Base-by-base conservation (phyloP, 208 protist genomes). In the Crithidia sp. region DNA sequence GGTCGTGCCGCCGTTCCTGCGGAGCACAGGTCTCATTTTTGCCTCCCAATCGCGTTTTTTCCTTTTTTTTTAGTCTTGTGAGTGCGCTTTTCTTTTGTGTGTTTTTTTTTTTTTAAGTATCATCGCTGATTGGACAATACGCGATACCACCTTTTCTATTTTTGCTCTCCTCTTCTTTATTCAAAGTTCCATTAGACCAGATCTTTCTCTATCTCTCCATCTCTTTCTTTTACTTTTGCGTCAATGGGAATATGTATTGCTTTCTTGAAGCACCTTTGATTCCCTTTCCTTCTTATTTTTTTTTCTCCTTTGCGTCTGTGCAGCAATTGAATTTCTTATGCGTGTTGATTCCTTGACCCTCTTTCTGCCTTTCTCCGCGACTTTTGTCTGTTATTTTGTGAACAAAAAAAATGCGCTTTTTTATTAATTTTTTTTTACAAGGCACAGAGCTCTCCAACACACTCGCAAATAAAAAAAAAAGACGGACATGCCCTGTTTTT, bases 231-330 rank as follows among this genome's bases (percentile, higher is more conserved):
- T 36, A 13, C 9, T 65, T 7, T 65, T 49, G 41, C 43, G 7
- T 65, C 59, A 65, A 50, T 65, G 13, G 13, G 14, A 37, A 53
- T 6, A 50, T 44, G 45, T 44, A 19, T 68, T 28, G n/a, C n/a
- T 0, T 68, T 28, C 28, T 28, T 28, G 28, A 28, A 28, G 28
- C 28, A 28, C 28, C 50, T 67, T 17, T 53, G 40, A 6, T 28
- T 40, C 44, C 36, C 36, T 66, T 41, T 74, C 2, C 47, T 60
- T 76, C 49, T 53, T 65, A 44, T 62, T 54, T 68, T 76, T 54
- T 59, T 40, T 68, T 60, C 49, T 2, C 55, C 5, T 40, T 61
- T 71, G 5, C 47, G n/a, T 67, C 47, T 66, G 19, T 66, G 36
- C 19, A 64, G 50, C 7, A 1, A 40, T 28, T 49, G 45, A 1